Percentiles rank a stretch among this genome's conserved stretches.
These are phyloP conservation scores for Talaromyces sp. DNA, from an alignment of 2,329 filamentous ascomycete species.

Conservation along the genomic window DNA sequence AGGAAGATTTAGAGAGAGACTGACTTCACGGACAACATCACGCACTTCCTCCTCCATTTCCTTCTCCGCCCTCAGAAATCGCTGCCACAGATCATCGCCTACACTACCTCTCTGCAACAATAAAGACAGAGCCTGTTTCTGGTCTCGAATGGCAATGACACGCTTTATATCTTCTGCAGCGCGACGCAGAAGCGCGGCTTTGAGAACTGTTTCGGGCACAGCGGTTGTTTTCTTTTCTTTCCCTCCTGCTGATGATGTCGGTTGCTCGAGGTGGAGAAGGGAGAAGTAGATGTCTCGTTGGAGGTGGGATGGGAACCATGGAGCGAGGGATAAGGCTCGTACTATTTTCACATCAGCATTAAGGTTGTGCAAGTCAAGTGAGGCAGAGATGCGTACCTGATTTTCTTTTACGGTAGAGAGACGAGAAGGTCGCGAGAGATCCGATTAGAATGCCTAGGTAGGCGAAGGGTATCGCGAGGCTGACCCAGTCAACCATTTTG, in stretches of 20 bases:
- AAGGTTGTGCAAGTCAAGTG: background rate
- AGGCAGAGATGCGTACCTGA: conserved; percentile 57
- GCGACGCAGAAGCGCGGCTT: conserved; percentile 81
- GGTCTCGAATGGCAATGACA: conserved; percentile 80
- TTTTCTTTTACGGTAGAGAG: conserved; percentile 89
- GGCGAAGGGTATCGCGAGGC: conserved; percentile 79
- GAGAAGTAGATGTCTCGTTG: conserved; percentile 94
- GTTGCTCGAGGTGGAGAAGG: conserved; percentile 72
- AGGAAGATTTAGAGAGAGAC: conserved; percentile 23
- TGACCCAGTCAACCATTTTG: conserved; percentile 69
- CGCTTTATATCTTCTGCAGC: conserved; percentile 91
- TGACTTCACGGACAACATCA: conserved; percentile 88
- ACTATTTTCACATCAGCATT: conserved; percentile 44
- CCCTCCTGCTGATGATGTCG: conserved; percentile 32
- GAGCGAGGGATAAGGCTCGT: conserved; percentile 78
- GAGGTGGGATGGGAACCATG: conserved; percentile 89
- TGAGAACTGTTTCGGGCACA: conserved; percentile 79
- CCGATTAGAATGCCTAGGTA: conserved; percentile 86
- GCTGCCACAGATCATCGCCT: conserved; percentile 92
- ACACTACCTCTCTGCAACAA: conserved; percentile 87
- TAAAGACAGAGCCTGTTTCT: conserved; percentile 81
- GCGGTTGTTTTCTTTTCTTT: conserved; percentile 62
- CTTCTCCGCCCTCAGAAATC: conserved; percentile 87
- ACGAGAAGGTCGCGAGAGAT: conserved; percentile 87
- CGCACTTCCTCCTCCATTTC: conserved; percentile 95